A percentile compares a stretch with the other conserved stretches of the same genome.
These are phyloP conservation scores for Phenoliferia sp. DNA, from an alignment of 1,284 basidiomycete species.

Conservation along the genomic window DNA sequence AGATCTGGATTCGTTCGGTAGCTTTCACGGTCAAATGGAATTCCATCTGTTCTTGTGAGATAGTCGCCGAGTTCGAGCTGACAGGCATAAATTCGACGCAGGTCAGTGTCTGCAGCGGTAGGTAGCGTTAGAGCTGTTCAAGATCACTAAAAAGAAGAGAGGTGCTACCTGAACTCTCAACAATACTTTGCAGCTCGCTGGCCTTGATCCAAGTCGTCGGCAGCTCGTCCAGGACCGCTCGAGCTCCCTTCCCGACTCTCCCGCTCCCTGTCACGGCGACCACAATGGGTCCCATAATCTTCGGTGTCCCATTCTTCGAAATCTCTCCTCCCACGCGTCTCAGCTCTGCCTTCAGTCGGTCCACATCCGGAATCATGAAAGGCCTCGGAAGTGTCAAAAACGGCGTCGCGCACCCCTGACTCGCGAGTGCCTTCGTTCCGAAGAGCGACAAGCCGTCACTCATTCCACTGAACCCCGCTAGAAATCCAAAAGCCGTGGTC, in stretches of 20 bases:
- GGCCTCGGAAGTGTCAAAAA: constrained; percentile 53
- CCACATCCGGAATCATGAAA: constrained; percentile 4
- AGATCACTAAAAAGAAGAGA: background rate
- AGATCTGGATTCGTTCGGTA: constrained; percentile 66
- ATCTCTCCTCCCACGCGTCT: constrained; percentile 52
- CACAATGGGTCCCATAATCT: background rate
- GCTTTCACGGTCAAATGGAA: constrained; percentile 56
- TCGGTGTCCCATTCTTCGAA: background rate
- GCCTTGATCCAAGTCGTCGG: constrained; percentile 59
- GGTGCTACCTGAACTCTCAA: constrained; percentile 52
- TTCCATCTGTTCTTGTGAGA: constrained; percentile 55
- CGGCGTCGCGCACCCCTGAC: constrained; percentile 70
- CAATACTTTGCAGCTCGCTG: constrained; percentile 56
- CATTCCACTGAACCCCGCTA: constrained; percentile 77
- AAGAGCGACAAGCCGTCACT: constrained; percentile 73
- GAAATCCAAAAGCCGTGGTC: constrained; percentile 83
- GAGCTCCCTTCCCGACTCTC: constrained; percentile 69
- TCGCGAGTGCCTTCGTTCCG: constrained; percentile 64
- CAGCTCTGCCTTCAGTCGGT: constrained; percentile 54
- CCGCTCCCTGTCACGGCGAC: constrained; percentile 63
- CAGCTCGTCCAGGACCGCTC: constrained; percentile 65
- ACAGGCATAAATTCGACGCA: constrained; percentile 69
- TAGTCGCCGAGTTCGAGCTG: constrained; percentile 68
- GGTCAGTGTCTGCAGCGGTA: constrained; percentile 49
- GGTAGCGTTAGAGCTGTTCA: background rate